Base-by-base conservation (phyloP, 2,329 filamentous ascomycete genomes). In the Thelonectria discophora region DNA sequence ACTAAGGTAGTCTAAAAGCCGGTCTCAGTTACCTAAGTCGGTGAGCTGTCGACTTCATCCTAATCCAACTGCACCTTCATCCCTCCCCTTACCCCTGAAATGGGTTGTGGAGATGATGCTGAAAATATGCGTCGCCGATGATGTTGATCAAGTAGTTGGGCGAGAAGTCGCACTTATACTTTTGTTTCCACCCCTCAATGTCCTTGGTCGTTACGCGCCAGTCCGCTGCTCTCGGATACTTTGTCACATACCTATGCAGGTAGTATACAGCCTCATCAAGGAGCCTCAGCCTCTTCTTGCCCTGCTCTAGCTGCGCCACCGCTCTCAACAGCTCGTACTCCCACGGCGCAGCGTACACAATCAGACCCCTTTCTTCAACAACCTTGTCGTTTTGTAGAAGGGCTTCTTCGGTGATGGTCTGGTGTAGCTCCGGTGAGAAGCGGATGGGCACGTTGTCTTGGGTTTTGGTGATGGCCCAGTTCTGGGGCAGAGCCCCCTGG, bases 301-400 rank as follows among this genome's bases (percentile, higher is more conserved):
- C n/a, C 5, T 8, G 27, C 27, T 30, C 27, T 8, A 30, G 42
- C 42, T 3, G 9, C 13, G 21, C 15, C 45, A 47, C 18, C 7
- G 13, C 45, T 10, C 8, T 5, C 20, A 47, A 55, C 12, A 40
- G 13, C 21, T 24, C 21, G 30, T 55, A 55, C 18, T 32, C n/a
- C 52, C 52, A 55, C 15, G 52, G 52, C 21, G 40, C 52, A n/a
- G 52, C 52, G 15, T 34, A 55, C 9, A 55, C 40, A 4, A 40
- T 46, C 40, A 55, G 18, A 13, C 52, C 53, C 7, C 11, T 9
- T 3, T 30, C 18, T 13, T 55, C 53, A 27, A 55, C 48, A 5
- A 48, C 20, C 39, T 37, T 45, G n/a, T 39, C 27, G 17, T 48
- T 40, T 17, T 55, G 53, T 3, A 6, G 4, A 5, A 15, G 5